Evolutionary conservation across 768 basidiomycete genomes (phyloP).

Genomic region (Boletus vinaceobasis): DNA sequence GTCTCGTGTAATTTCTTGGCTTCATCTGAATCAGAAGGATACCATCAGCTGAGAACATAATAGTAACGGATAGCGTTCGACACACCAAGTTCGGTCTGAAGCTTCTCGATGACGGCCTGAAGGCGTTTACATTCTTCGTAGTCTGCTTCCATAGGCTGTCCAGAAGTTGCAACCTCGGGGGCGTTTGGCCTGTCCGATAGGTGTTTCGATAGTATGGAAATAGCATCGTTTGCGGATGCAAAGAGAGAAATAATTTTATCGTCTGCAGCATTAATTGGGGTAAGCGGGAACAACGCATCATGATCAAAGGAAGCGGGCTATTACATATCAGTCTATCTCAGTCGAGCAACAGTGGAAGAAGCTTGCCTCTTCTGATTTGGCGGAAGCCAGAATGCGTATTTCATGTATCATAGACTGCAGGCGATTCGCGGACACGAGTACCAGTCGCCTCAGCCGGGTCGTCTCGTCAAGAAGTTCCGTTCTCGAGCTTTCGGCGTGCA

Average conservation of each 20-base stretch:
- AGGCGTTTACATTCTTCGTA: slow-evolving; percentile 47
- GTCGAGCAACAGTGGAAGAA: slow-evolving; percentile 4
- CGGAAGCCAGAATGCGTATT: slow-evolving; percentile 37
- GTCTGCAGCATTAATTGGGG: slow-evolving; percentile 46
- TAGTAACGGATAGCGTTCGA: slow-evolving; percentile 1
- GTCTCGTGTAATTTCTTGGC: slow-evolving; percentile 44
- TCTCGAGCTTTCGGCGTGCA: slow-evolving; percentile 69
- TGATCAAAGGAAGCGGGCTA: slow-evolving; percentile 47
- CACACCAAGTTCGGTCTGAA: slow-evolving; percentile 61
- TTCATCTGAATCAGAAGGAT: slow-evolving; percentile 34
- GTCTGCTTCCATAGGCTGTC: slow-evolving; percentile 25
- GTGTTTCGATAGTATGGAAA: slow-evolving; percentile 32
- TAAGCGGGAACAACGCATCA: slow-evolving; percentile 50
- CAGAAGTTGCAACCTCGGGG: slow-evolving; percentile 13
- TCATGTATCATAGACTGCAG: slow-evolving; percentile 54
- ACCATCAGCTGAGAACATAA: slow-evolving; percentile 8
- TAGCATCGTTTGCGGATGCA: slow-evolving; percentile 36
- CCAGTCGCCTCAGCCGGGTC: slow-evolving; percentile 51
- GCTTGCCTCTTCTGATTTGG: slow-evolving; percentile 49
- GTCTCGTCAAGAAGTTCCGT: slow-evolving; percentile 64
- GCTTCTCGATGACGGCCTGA: slow-evolving; percentile 44
- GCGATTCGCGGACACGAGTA: slow-evolving; percentile 64
- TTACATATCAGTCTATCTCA: slow-evolving; percentile 9
- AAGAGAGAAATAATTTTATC: slow-evolving; percentile 48
- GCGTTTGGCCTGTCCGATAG: slow-evolving; percentile 10